A percentile compares a stretch with the other conserved stretches of the same genome.
phyloP scores from a whole-genome alignment of 2,329 filamentous ascomycete species.

The Aspergillus fumigatiaffinis region DNA sequence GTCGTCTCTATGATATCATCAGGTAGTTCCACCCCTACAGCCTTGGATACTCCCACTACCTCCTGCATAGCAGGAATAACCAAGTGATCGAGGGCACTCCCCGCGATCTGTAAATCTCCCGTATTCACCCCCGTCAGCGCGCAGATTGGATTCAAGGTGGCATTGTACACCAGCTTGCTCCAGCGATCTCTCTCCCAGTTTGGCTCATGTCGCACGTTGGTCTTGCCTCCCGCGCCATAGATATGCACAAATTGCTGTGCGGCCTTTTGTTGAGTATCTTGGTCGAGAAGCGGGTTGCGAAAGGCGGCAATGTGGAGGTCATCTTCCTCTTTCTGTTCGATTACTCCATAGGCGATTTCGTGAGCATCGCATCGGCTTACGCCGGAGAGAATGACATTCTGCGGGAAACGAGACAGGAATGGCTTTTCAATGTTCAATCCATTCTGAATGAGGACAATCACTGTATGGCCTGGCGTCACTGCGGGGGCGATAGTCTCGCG shows the following conservation, averaged over 20 bases:
- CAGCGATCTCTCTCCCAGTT: conserved; percentile 29
- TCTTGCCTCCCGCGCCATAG: conserved; percentile 47
- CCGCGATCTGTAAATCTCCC: conserved; percentile 46
- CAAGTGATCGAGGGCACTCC: conserved; percentile 42
- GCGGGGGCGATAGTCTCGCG: conserved; percentile 49
- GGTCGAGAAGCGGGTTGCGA: conserved; percentile 8
- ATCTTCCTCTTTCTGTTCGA: conserved; percentile 54
- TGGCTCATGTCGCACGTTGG: conserved; percentile 37
- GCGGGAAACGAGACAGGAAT: conserved; percentile 48
- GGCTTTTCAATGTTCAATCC: conserved; percentile 61
- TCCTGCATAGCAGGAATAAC: conserved; percentile 51
- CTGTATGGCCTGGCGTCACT: conserved; percentile 49
- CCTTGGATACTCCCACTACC: conserved; percentile 41
- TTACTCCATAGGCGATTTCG: conserved; percentile 45
- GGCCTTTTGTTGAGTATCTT: not conserved
- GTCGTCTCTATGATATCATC: conserved; percentile 43
- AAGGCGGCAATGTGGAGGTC: conserved; percentile 51
- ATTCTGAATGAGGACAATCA: conserved; percentile 58
- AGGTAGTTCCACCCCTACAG: conserved; percentile 42
- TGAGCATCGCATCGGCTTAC: conserved; percentile 52
- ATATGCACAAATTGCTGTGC: conserved; percentile 43
- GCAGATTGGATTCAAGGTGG: conserved; percentile 52
- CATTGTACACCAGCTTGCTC: conserved; percentile 47
- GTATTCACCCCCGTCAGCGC: conserved; percentile 52
- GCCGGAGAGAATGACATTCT: conserved; percentile 51